Evolutionary conservation across 371 early-diverging fungal genomes (phyloP).

Genomic region (Mucor circinelloides): DNA sequence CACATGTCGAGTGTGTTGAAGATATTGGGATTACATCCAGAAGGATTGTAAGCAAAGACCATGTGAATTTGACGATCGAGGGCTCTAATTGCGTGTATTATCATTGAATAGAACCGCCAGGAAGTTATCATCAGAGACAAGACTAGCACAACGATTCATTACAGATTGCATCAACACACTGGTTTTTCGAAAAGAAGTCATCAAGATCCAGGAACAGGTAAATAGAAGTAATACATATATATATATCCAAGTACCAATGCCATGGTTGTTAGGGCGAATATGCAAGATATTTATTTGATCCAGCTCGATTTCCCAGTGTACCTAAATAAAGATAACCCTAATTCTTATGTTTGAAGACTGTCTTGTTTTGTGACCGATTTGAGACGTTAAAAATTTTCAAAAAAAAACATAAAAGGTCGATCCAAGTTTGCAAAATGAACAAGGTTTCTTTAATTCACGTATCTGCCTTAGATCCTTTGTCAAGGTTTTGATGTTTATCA

Average conservation of each 20-base stretch:
- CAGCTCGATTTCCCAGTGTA: conserved; percentile 15
- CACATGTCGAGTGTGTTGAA: conserved; percentile 9
- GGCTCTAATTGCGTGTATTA: background rate
- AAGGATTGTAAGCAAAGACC: conserved; percentile 11
- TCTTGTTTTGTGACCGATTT: conserved; percentile 1
- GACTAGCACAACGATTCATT: conserved; percentile 16
- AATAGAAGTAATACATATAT: background rate
- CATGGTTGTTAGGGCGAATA: background rate
- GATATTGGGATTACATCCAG: background rate
- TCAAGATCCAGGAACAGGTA: conserved; percentile 18
- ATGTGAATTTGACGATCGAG: no score
- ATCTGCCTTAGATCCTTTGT: conserved; percentile 56
- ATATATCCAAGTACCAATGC: no score
- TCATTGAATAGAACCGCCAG: conserved; percentile 13
- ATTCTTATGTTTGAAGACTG: background rate
- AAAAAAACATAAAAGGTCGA: conserved; percentile 4
- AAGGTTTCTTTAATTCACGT: conserved; percentile 23
- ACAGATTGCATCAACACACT: conserved; percentile 28
- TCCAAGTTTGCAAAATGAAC: conserved; percentile 1
- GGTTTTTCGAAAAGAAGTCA: conserved; percentile 18
- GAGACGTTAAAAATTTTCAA: background rate
- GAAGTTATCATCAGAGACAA: conserved; percentile 9
- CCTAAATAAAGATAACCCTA: background rate
- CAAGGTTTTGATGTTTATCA: conserved; percentile 22
- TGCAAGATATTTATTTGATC: conserved; percentile 19